Conservation (phyloP, 768 basidiomycete species). For the Panaeolus papilionaceus region DNA sequence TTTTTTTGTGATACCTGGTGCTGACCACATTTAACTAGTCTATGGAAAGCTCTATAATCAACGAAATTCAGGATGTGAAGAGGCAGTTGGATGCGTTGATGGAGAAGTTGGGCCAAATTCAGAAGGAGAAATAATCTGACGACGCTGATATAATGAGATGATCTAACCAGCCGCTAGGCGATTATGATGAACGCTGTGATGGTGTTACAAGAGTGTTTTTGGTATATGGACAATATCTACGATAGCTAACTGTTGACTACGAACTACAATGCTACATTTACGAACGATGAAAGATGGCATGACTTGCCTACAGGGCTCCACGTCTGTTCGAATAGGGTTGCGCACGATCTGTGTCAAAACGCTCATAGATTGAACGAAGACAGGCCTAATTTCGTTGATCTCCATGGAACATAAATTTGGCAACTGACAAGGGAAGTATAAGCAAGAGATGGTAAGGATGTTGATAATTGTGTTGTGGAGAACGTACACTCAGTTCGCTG, state of each 20-base stretch:
- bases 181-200: not conserved
- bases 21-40: conserved; percentile 53
- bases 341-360: conserved; percentile 65
- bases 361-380: conserved; percentile 83
- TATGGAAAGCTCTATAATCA: conserved; percentile 68
- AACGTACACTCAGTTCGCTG: conserved; percentile 77
- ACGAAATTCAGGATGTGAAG: conserved; percentile 67
- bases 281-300: not conserved
- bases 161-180: not conserved
- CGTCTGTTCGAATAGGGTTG: conserved; percentile 27
- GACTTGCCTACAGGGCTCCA: not conserved
- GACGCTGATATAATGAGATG: not conserved
- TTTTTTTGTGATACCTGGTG: conserved; percentile 14
- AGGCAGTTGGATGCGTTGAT: conserved; percentile 45
- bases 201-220: conserved; percentile 5
- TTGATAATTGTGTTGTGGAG: conserved; percentile 5
- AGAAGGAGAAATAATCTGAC: conserved; percentile 6
- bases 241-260: conserved; percentile 2
- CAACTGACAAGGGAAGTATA: conserved; percentile 51
- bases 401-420: conserved; percentile 90
- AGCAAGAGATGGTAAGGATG: conserved; percentile 2
- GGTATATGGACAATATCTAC: conserved; percentile 7
- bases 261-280: conserved; percentile 14
- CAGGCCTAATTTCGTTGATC: conserved; percentile 92
- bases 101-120: conserved; percentile 41